Conservation (phyloP, 768 basidiomycete genomes). For the Lentinula boryana region DNA sequence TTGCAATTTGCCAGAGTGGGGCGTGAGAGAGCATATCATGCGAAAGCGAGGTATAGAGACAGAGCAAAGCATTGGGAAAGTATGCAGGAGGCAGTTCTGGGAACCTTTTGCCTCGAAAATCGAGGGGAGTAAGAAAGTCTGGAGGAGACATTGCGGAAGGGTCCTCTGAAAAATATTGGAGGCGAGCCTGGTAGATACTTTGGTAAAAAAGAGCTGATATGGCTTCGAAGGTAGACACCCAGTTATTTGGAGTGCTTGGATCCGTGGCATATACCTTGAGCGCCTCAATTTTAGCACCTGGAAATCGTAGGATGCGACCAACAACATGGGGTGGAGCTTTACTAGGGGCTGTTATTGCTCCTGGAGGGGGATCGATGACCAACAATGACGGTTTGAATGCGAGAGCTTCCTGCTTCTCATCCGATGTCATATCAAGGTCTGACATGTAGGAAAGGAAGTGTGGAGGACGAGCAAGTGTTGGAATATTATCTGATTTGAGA, state of each 20-base stretch:
- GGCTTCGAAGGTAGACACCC: slow-evolving; percentile 15
- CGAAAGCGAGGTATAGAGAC: slow-evolving; percentile 3
- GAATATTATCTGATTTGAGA: not conserved
- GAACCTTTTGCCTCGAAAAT: slow-evolving; percentile 9
- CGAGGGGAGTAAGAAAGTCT: slow-evolving; percentile 14
- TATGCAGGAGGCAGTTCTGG: slow-evolving; percentile 8
- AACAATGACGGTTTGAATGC: slow-evolving; percentile 6
- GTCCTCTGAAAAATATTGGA: slow-evolving; percentile 4
- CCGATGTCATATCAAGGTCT: slow-evolving; percentile 9
- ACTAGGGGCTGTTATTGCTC: not conserved
- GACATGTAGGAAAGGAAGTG: slow-evolving; percentile 12
- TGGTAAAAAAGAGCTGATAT: slow-evolving; percentile 12
- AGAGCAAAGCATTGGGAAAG: slow-evolving; percentile 11
- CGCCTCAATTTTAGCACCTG: slow-evolving; percentile 6
- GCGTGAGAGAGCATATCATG: slow-evolving; percentile 8
- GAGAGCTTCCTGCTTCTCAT: slow-evolving; percentile 8
- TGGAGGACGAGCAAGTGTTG: slow-evolving; percentile 6
- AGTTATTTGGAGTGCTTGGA: slow-evolving; percentile 3
- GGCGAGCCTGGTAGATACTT: slow-evolving; percentile 12
- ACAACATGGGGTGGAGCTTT: not conserved
- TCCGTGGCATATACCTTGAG: slow-evolving; percentile 9
- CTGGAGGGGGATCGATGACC: not conserved
- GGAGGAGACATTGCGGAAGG: slow-evolving; percentile 10
- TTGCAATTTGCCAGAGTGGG: slow-evolving; percentile 14
- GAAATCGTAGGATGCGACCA: slow-evolving; percentile 13